Conservation (phyloP, 116 monocot genomes). For the Papilionanthe hybrid region DNA sequence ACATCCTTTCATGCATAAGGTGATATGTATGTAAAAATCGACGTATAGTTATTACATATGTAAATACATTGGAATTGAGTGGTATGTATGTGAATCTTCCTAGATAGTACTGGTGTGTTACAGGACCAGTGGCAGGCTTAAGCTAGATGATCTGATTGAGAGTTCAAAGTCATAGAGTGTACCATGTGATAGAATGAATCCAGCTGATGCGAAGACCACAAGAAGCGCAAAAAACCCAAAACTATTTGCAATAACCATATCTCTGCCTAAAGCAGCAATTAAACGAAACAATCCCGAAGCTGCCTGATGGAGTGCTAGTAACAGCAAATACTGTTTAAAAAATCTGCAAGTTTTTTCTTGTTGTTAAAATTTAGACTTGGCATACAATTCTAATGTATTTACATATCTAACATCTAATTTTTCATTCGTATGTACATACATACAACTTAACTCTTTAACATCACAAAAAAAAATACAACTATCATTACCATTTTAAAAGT, state of each 20-base stretch:
- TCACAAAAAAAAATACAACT: too few species aligned
- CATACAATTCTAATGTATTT: too few species aligned
- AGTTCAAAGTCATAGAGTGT: not conserved
- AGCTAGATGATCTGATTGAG: not conserved
- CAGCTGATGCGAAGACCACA: conserved; percentile 35
- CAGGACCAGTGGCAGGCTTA: not conserved
- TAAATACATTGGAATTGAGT: too few species aligned
- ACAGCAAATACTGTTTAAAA: conserved; percentile 50
- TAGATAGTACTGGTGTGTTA: not conserved
- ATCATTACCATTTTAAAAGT: too few species aligned
- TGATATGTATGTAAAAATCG: too few species aligned
- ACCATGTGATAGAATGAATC: conserved; percentile 43
- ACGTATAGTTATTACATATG: too few species aligned
- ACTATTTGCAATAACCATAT: conserved; percentile 44
- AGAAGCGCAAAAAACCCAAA: conserved; percentile 37
- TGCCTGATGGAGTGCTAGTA: conserved; percentile 32
- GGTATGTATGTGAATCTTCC: not conserved
- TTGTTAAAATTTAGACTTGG: too few species aligned
- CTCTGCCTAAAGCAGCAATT: conserved; percentile 33
- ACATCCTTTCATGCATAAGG: too few species aligned
- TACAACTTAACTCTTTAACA: too few species aligned
- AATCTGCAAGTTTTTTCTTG: conserved; percentile 22
- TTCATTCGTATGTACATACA: too few species aligned
- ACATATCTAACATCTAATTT: too few species aligned
- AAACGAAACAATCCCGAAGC: conserved; percentile 38